Conservation (phyloP, 2,329 filamentous ascomycete genomes). For the Talaromyces albobiverticillius region DNA sequence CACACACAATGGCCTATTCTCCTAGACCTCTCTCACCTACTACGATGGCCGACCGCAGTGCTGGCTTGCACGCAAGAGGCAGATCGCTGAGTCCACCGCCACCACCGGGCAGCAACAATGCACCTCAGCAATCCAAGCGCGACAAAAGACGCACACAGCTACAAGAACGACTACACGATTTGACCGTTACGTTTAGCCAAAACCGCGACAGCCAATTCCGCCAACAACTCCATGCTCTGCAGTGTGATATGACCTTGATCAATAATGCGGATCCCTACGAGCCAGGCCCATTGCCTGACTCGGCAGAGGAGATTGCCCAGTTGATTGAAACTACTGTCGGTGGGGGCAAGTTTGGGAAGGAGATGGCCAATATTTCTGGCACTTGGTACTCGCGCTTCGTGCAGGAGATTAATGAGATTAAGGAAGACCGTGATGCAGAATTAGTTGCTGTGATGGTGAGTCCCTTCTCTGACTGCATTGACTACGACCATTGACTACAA, state of each 20-base stretch:
- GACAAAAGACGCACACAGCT: conserved; percentile 86
- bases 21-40: conserved; percentile 34
- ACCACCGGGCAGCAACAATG: conserved; percentile 15
- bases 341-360: conserved; percentile 65
- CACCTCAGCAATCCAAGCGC: conserved; percentile 67
- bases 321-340: conserved; percentile 57
- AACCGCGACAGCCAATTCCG: conserved; percentile 83
- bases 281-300: conserved; percentile 64
- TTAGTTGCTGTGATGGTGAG: conserved; percentile 77
- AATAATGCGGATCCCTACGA: conserved; percentile 80
- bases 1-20: conserved; percentile 36
- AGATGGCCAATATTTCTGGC: conserved; percentile 64
- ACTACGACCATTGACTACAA: too few relatives aligned
- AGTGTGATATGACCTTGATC: conserved; percentile 83
- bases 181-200: conserved; percentile 73
- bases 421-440: conserved; percentile 83
- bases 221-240: conserved; percentile 86
- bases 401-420: conserved; percentile 78
- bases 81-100: conserved; percentile 32
- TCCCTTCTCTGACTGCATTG: too few relatives aligned
- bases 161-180: conserved; percentile 71
- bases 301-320: conserved; percentile 64
- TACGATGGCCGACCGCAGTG: conserved; percentile 18
- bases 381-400: conserved; percentile 83
- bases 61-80: conserved; percentile 23